Conservation (phyloP, 2,329 filamentous ascomycete genomes). For the Trichoderma asperellum region DNA sequence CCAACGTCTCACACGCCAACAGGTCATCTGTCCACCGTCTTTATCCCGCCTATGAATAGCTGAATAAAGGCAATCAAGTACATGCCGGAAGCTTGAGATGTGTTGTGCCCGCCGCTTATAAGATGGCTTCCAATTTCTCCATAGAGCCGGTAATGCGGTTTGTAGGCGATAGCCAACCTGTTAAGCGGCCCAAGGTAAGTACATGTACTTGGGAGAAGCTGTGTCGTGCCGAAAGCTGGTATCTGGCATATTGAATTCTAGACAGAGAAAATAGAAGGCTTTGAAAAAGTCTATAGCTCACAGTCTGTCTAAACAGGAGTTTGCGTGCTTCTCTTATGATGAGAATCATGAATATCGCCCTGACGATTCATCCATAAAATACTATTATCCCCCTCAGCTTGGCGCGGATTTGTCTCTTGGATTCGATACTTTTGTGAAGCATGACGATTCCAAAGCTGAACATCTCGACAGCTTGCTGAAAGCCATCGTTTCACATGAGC, state of each 20-base stretch:
- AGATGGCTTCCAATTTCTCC: constrained; percentile 54
- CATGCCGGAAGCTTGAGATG: neutral
- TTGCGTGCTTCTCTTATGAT: constrained; percentile 92
- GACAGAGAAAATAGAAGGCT: neutral
- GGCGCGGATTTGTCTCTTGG: constrained; percentile 77
- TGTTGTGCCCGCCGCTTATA: neutral
- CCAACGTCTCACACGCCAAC: constrained; percentile 4
- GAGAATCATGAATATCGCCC: constrained; percentile 75
- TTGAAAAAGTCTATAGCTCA: neutral
- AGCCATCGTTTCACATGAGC: constrained; percentile 74
- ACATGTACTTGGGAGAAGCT: neutral
- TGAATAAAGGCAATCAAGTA: neutral
- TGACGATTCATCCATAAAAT: constrained; percentile 79
- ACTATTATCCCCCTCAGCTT: constrained; percentile 80
- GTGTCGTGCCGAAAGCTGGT: neutral
- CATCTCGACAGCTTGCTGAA: constrained; percentile 84
- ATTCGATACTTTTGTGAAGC: constrained; percentile 79
- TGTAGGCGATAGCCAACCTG: constrained; percentile 66
- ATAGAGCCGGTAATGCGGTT: constrained; percentile 74
- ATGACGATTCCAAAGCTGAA: constrained; percentile 81
- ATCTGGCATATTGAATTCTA: neutral
- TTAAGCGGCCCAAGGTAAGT: constrained; percentile 74
- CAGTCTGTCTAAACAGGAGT: constrained; percentile 62
- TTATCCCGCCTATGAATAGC: neutral
- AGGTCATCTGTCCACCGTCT: neutral